phyloP scores from a whole-genome alignment of 495 filamentous ascomycete species.

The Sordaria brevicollis region DNA sequence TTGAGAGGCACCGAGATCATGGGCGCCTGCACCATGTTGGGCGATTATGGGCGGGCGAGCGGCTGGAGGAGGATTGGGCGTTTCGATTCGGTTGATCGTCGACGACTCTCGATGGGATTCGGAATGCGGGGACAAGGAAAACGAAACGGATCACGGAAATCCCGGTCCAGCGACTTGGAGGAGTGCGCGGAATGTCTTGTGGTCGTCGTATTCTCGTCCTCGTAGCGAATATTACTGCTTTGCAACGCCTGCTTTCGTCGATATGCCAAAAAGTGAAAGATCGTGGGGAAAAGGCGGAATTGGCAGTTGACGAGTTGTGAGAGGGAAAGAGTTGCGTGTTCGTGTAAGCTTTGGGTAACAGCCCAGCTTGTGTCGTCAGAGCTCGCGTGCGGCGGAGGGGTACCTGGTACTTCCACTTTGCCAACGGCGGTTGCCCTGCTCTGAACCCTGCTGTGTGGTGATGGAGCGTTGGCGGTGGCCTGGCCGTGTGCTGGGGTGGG shows the following conservation, averaged over 20 bases:
- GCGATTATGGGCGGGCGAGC: slow-evolving; percentile 1
- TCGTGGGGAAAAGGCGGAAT: background rate
- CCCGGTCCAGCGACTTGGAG: background rate
- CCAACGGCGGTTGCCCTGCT: background rate
- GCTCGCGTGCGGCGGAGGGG: background rate
- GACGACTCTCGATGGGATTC: background rate
- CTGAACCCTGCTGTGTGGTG: background rate
- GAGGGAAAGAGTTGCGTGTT: background rate
- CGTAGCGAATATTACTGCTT: background rate
- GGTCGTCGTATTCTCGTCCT: background rate
- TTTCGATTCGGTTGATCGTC: background rate
- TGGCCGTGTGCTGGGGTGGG: background rate
- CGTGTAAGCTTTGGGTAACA: background rate
- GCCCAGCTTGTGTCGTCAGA: background rate
- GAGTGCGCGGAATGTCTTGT: background rate
- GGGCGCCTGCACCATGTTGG: slow-evolving; percentile 63
- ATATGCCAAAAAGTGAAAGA: background rate
- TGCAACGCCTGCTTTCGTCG: background rate
- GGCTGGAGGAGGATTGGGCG: background rate
- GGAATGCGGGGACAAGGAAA: background rate
- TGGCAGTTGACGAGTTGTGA: background rate
- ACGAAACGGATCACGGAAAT: too few species aligned
- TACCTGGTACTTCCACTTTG: background rate
- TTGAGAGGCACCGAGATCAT: slow-evolving; percentile 93
- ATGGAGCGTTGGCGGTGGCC: background rate